Base-by-base conservation (phyloP, 148 eudicot species). In the Amaranthus hypochondriacus region DNA sequence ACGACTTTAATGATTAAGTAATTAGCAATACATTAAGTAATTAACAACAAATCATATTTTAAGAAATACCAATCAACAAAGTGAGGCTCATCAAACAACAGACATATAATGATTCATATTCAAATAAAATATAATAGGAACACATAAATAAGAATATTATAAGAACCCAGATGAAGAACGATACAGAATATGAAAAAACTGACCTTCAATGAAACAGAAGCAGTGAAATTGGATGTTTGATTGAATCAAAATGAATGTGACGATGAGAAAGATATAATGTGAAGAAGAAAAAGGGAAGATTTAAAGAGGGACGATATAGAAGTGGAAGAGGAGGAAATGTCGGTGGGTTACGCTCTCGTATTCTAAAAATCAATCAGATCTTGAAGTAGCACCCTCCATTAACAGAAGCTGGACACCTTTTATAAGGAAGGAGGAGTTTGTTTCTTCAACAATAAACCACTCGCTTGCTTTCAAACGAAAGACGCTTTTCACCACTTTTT, bases 301-400 rank as follows among this genome's bases (percentile, higher is more conserved):
- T 58, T 42, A 62, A 50, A 28, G 49, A 39, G 39, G 54, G 62
- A 55, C 13, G 28, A 8, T 65, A 51, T 47, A 54, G n/a, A 64
- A 0, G 48, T 66, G 46, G 47, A 63, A 28, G 21, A 12, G 44
- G 49, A 69, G 63, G 15, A 61, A 63, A 70, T 75, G 82, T 79
- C 82, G 82, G 78, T 79, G 49, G 60, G 78, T 48, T 62, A 14
- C 13, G 51, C 50, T 4, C 43, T 75, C 66, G 58, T 46, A 48
- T 4, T 68, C 68, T 68, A 48, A 64, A 47, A 48, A 46, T 0
- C 2, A 4, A 4, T 21, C 8, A 67, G 79, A 77, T 77, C 79
- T 77, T 21, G 52, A 62, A 64, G 7, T 61, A 13, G 2, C 13
- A 54, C 57, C 9, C 57, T 28, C 57, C 57, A 9, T 8, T 54